Base-by-base conservation (phyloP, 768 basidiomycete species). In the Macrolepiota dolichaula region DNA sequence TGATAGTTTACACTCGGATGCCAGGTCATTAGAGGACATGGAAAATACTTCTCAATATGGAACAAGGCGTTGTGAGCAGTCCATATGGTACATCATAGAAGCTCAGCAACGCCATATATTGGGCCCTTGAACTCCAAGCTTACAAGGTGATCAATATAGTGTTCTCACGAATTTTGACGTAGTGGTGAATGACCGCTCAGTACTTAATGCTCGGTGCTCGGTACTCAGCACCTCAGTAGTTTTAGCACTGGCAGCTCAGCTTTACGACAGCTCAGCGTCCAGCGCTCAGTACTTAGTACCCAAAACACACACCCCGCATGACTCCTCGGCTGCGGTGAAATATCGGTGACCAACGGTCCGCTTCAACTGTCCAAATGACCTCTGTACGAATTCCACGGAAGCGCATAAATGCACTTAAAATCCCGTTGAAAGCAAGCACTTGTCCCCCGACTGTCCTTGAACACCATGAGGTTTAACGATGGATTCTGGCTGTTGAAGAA, bases 401-500 rank as follows among this genome's bases (percentile, higher is more conserved):
- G 19, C n/a, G 56, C 62, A 60, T 63, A 62, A 56, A 59, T 49
- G 35, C 44, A 37, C 22, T 17, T 9, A 12, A 9, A 24, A 17
- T 10, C 17, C 15, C 50, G 55, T 17, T 47, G 47, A 44, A 24
- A 38, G 38, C 44, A 38, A 24, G 51, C 47, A 17, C 19, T 12
- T 10, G 13, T 36, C 38, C 17, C 36, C 29, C 15, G n/a, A 4
- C 11, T 19, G 12, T 22, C 17, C 24, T 24, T 3, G 9, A 2
- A 38, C 55, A 59, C 46, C 55, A 90, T 88, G 87, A 86, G 83
- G 68, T 87, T 88, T 76, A 88, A 83, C 77, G 88, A 89, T 73
- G 87, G 88, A 22, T 85, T 89, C 67, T 89, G 86, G 87, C 78
- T 87, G 24, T 71, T 85, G 64, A 85, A 85, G 66, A 75, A 80